These are phyloP conservation scores for Aegilops umbellulata DNA, from an alignment of 176 grass and related monocot genomes.

Conservation along the genomic window DNA sequence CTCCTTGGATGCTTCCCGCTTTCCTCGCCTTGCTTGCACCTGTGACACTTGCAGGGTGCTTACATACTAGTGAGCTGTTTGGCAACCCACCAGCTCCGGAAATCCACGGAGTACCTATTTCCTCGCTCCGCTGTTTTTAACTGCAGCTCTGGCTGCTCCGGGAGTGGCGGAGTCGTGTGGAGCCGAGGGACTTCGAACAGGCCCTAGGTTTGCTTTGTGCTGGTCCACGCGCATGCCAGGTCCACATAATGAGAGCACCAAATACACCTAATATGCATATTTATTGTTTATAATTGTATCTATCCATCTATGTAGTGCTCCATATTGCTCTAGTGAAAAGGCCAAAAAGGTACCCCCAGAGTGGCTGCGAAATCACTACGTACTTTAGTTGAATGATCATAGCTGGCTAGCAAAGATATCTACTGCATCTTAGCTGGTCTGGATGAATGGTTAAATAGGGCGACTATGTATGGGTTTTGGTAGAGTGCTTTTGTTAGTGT, in stretches of 20 bases:
- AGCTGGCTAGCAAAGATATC: not conserved
- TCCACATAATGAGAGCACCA: not conserved
- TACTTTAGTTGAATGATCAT: not conserved
- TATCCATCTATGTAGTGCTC: not conserved
- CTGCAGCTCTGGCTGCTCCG: no score
- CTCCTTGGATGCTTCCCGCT: no score
- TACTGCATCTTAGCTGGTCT: not conserved
- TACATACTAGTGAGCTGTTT: not conserved
- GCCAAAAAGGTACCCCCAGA: not conserved
- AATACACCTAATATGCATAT: not conserved
- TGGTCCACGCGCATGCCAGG: not conserved
- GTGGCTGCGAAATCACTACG: not conserved
- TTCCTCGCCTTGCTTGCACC: no score
- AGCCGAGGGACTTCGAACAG: no score
- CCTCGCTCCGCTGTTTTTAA: no score
- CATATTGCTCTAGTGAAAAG: conserved; percentile 2
- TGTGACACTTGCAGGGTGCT: no score
- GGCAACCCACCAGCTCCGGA: no score
- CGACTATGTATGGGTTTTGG: not conserved
- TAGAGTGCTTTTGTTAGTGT: conserved; percentile 11
- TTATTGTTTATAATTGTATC: no score
- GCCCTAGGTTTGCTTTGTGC: not conserved
- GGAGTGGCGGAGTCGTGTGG: no score
- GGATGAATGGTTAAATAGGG: not conserved
- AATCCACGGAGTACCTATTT: no score